These are phyloP conservation scores for Pseudoneurospora amorphoporcata DNA, from an alignment of 495 filamentous ascomycete species.

Conservation along the genomic window DNA sequence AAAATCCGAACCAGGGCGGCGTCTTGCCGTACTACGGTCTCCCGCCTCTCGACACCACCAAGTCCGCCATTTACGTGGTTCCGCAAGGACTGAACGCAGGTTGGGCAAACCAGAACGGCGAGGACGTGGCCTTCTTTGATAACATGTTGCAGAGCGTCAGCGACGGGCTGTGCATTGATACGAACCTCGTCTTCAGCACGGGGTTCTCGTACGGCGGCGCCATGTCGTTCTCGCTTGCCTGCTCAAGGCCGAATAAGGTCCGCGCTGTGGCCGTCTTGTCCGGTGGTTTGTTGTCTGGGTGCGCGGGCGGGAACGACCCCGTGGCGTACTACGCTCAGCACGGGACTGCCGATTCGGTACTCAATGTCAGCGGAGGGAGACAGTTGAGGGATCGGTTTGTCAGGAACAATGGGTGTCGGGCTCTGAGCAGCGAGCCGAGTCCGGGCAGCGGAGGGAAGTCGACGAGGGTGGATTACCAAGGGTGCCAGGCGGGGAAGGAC, in stretches of 20 bases:
- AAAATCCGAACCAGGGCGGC: constrained; percentile 20
- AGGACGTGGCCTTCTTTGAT: constrained; percentile 36
- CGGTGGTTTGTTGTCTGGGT: constrained; percentile 23
- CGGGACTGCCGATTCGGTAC: constrained; percentile 28
- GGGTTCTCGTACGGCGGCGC: constrained; percentile 42
- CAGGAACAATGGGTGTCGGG: constrained; percentile 29
- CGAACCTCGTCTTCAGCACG: constrained; percentile 33
- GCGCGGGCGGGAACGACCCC: constrained; percentile 30
- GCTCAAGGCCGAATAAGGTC: constrained; percentile 28
- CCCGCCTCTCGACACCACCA: constrained; percentile 24
- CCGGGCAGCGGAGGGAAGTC: constrained; percentile 9
- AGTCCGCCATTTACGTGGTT: constrained; percentile 31
- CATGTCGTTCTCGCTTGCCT: constrained; percentile 39
- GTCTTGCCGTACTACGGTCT: constrained; percentile 33
- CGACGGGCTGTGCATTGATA: constrained; percentile 35
- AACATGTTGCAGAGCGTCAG: constrained; percentile 27
- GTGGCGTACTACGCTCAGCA: constrained; percentile 38
- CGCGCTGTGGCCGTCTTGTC: constrained; percentile 37
- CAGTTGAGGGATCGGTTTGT: constrained; percentile 30
- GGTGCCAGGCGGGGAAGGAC: constrained; percentile 21
- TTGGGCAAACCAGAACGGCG: constrained; percentile 33
- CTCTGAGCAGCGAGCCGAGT: constrained; percentile 8
- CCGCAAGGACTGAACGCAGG: constrained; percentile 34
- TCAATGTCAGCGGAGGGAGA: constrained; percentile 25
- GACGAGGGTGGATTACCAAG: constrained; percentile 22